A percentile compares a stretch with the other conserved stretches of the same genome.
Conservation (phyloP, 208 protist species). For the Trypanosoma cruzi region DNA sequence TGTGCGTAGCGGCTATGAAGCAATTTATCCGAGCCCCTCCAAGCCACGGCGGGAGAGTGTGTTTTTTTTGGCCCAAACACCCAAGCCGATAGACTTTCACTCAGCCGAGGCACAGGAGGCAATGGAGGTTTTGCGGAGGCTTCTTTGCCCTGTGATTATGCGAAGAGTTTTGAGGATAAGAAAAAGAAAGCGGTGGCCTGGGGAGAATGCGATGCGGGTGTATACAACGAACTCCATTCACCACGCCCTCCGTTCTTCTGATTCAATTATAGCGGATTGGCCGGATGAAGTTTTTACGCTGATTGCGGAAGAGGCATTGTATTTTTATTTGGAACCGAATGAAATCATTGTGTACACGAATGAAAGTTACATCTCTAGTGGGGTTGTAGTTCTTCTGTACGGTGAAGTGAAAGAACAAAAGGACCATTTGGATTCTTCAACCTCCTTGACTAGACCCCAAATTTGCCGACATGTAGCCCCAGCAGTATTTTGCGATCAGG, state of each 20-base stretch:
- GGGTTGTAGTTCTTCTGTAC: conserved; percentile 80
- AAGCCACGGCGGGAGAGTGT: conserved; percentile 8
- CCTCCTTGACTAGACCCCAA: not conserved
- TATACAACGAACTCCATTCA: conserved; percentile 75
- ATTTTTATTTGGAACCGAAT: conserved; percentile 45
- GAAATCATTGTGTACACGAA: conserved; percentile 77
- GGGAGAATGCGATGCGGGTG: conserved; percentile 45
- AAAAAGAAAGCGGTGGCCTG: conserved; percentile 37
- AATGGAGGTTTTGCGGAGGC: conserved; percentile 39
- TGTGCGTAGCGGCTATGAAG: not conserved
- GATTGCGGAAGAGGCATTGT: conserved; percentile 52
- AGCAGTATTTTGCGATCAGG: conserved; percentile 61
- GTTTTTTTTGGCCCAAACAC: not conserved
- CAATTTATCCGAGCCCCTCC: conserved; percentile 3
- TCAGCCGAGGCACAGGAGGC: conserved; percentile 40
- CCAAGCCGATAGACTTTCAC: conserved; percentile 39
- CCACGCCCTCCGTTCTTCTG: conserved; percentile 51
- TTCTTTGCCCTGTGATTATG: conserved; percentile 68
- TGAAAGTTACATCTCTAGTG: conserved; percentile 78
- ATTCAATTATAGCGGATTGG: conserved; percentile 63
- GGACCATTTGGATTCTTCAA: not conserved
- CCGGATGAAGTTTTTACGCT: conserved; percentile 57
- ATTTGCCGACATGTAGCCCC: conserved; percentile 41
- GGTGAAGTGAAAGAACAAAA: conserved; percentile 61
- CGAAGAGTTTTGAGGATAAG: conserved; percentile 40